phyloP scores from a whole-genome alignment of 805 yeast species.

The Naumovozyma castellii region DNA sequence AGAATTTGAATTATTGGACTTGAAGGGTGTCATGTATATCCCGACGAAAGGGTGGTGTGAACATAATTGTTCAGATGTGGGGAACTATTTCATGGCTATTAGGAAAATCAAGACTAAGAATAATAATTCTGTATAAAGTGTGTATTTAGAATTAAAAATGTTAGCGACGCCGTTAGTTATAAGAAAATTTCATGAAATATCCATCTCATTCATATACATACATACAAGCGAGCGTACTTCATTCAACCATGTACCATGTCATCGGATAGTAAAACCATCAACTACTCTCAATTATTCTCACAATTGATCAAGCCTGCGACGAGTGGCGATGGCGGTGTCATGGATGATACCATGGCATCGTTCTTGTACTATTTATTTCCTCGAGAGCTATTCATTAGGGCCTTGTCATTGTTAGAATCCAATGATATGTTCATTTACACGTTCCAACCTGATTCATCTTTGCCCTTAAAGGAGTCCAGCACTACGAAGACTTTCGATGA shows the following conservation, averaged over 20 bases:
- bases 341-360: slow-evolving; percentile 24
- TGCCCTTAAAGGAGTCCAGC: background rate
- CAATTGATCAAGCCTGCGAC: slow-evolving; percentile 1
- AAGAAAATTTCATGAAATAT: too few relatives aligned
- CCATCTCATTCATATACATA: too few relatives aligned
- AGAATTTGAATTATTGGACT: slow-evolving; percentile 48
- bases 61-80: slow-evolving; percentile 49
- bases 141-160: too few relatives aligned
- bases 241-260: background rate
- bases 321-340: slow-evolving; percentile 9
- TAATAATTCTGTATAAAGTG: background rate
- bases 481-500: background rate
- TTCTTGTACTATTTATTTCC: slow-evolving; percentile 28
- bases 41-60: slow-evolving; percentile 83
- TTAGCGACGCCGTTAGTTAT: too few relatives aligned
- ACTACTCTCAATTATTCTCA: slow-evolving; percentile 6
- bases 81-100: slow-evolving; percentile 89
- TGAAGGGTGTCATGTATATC: slow-evolving; percentile 73
- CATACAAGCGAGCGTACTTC: too few relatives aligned
- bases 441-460: slow-evolving; percentile 6
- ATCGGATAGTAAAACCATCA: background rate
- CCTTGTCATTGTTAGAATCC: slow-evolving; percentile 29
- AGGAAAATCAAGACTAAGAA: slow-evolving; percentile 28
- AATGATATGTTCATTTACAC: slow-evolving; percentile 27
- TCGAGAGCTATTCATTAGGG: slow-evolving; percentile 25